Conservation (phyloP, 73 alveolate genomes). For the Paramecium sexaurelia region DNA sequence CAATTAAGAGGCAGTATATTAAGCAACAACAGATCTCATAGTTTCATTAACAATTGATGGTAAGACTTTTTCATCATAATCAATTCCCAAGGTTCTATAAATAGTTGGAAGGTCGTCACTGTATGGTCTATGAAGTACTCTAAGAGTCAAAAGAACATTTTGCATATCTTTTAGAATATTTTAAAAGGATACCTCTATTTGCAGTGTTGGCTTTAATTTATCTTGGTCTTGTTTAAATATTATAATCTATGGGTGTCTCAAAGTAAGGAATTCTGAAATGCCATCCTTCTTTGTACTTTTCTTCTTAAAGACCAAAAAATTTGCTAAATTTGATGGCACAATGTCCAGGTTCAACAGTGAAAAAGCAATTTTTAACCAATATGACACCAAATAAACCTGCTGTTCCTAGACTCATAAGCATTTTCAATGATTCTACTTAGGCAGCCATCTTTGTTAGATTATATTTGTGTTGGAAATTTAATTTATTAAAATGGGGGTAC, state of each 20-base stretch:
- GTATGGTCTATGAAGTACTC: constrained; percentile 96
- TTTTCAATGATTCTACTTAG: background rate
- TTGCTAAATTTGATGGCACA: constrained; percentile 80
- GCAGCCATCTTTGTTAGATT: constrained; percentile 18
- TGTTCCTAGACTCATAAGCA: background rate
- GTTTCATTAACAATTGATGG: constrained; percentile 97
- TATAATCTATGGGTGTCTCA: constrained; percentile 95
- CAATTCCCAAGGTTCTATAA: constrained; percentile 90
- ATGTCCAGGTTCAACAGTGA: constrained; percentile 90
- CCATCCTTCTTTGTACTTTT: constrained; percentile 87
- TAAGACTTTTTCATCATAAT: constrained; percentile 95
- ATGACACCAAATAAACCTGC: background rate
- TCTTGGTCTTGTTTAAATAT: constrained; percentile 88
- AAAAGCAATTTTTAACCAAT: constrained; percentile 50
- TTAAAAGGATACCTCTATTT: constrained; percentile 65
- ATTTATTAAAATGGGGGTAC: constrained; percentile 11
- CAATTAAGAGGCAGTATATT: constrained; percentile 80
- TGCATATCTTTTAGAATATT: constrained; percentile 82
- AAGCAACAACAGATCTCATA: constrained; percentile 87
- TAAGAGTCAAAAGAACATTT: constrained; percentile 86
- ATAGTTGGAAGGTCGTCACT: constrained; percentile 78
- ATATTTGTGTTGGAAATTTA: constrained; percentile 15
- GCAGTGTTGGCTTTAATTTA: constrained; percentile 90
- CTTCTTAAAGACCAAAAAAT: constrained; percentile 73
- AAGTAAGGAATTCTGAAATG: constrained; percentile 93